phyloP scores from a whole-genome alignment of 2,329 filamentous ascomycete genomes.

The Sclerotinia sclerotiorum region DNA sequence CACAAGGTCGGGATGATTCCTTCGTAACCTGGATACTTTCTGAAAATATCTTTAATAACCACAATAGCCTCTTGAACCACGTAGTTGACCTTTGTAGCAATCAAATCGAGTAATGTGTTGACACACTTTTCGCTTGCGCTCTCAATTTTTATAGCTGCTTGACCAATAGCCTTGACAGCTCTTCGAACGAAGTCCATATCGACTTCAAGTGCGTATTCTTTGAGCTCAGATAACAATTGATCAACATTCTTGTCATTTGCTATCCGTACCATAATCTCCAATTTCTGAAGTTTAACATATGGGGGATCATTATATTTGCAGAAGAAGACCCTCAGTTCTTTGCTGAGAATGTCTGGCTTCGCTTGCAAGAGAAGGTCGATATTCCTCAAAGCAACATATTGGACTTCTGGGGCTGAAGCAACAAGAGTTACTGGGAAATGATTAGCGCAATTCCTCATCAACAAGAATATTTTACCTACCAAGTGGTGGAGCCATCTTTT shows the following conservation, averaged over 20 bases:
- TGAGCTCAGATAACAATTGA: slow-evolving; percentile 88
- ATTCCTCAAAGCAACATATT: slow-evolving; percentile 94
- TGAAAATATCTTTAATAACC: slow-evolving; percentile 98
- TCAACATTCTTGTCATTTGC: slow-evolving; percentile 96
- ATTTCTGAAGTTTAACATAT: slow-evolving; percentile 95
- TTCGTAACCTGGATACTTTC: slow-evolving; percentile 96
- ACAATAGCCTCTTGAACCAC: slow-evolving; percentile 97
- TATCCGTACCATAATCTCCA: slow-evolving; percentile 99
- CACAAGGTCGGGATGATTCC: slow-evolving; percentile 96
- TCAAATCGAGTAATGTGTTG: slow-evolving; percentile 87
- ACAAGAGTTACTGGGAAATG: slow-evolving; percentile 76
- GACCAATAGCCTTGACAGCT: slow-evolving; percentile 92
- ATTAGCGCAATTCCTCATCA: slow-evolving; percentile 23
- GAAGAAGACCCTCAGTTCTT: slow-evolving; percentile 97
- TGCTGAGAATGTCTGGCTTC: slow-evolving; percentile 93
- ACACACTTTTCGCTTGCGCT: slow-evolving; percentile 93
- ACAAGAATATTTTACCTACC: slow-evolving; percentile 53
- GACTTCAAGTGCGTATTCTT: slow-evolving; percentile 96
- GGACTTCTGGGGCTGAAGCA: slow-evolving; percentile 92
- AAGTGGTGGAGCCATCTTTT: slow-evolving; percentile 97
- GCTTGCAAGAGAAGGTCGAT: slow-evolving; percentile 95
- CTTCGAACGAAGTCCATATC: slow-evolving; percentile 98
- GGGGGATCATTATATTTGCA: slow-evolving; percentile 99
- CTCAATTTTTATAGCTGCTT: slow-evolving; percentile 98
- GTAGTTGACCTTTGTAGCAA: slow-evolving; percentile 97